These are phyloP conservation scores for Penicilliopsis zonata DNA, from an alignment of 495 filamentous ascomycete genomes.

Conservation along the genomic window DNA sequence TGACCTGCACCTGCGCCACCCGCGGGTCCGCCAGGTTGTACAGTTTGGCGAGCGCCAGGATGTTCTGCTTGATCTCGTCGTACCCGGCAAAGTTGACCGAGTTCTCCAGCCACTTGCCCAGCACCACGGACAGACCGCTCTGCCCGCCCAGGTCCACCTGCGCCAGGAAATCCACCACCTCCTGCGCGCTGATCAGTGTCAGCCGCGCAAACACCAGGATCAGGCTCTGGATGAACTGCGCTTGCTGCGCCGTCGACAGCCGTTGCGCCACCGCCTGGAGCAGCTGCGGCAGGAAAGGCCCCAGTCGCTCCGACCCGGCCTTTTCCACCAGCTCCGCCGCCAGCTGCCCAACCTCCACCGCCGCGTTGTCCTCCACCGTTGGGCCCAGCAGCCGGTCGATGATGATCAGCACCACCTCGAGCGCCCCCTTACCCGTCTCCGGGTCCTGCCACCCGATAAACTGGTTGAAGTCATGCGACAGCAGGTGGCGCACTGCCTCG, in stretches of 20 bases:
- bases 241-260: conserved; percentile 64
- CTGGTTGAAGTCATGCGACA: conserved; percentile 77
- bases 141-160: conserved; percentile 59
- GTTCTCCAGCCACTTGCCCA: conserved; percentile 94
- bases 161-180: conserved; percentile 84
- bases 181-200: conserved; percentile 68
- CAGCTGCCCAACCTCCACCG: conserved; percentile 89
- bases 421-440: conserved; percentile 63
- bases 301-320: conserved; percentile 77
- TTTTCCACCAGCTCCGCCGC: conserved; percentile 93
- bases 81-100: conserved; percentile 93
- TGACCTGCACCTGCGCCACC: conserved; percentile 65
- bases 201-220: conserved; percentile 92
- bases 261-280: conserved; percentile 82
- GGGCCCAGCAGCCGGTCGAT: conserved; percentile 87
- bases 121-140: conserved; percentile 74
- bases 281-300: conserved; percentile 82
- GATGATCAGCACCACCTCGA: conserved; percentile 80
- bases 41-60: conserved; percentile 82
- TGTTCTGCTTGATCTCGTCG: conserved; percentile 91
- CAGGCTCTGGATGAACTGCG: conserved; percentile 80
- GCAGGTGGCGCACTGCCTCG: conserved; percentile 72
- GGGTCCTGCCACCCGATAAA: conserved; percentile 67
- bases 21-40: conserved; percentile 80
- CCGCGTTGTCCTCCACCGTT: conserved; percentile 73